Conservation (phyloP, 169 alveolate genomes). For the Eimeria falciformis region DNA sequence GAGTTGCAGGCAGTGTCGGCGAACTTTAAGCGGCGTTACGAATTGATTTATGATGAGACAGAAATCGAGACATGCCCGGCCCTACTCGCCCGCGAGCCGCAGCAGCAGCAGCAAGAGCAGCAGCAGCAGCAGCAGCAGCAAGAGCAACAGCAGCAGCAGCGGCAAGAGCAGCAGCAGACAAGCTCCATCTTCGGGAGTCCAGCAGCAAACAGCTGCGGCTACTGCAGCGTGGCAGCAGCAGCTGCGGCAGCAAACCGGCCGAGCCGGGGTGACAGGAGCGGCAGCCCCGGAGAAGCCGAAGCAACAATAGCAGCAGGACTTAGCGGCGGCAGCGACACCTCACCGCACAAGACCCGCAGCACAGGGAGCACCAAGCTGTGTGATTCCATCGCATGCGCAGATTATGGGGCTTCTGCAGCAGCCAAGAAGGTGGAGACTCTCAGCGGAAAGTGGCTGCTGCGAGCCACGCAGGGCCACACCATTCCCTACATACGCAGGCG, state of each 20-base stretch:
- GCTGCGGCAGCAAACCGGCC: conserved; percentile 7
- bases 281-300: background rate
- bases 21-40: conserved; percentile 69
- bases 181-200: background rate
- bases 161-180: conserved; percentile 16
- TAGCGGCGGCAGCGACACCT: background rate
- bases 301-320: background rate
- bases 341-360: no score
- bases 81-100: background rate
- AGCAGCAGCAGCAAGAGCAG: conserved; percentile 48
- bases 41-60: conserved; percentile 52
- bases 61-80: conserved; percentile 40
- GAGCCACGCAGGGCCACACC: conserved; percentile 77
- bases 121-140: conserved; percentile 40
- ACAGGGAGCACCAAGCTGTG: background rate
- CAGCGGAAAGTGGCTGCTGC: conserved; percentile 73
- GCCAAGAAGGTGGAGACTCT: conserved; percentile 35
- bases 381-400: conserved; percentile 7
- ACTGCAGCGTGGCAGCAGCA: background rate
- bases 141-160: conserved; percentile 24
- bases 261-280: background rate
- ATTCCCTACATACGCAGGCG: conserved; percentile 59
- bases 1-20: conserved; percentile 48
- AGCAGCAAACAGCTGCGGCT: background rate
- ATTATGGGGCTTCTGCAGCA: background rate